Conservation (phyloP, 1,284 basidiomycete genomes). For the Schizopora paradoxa region DNA sequence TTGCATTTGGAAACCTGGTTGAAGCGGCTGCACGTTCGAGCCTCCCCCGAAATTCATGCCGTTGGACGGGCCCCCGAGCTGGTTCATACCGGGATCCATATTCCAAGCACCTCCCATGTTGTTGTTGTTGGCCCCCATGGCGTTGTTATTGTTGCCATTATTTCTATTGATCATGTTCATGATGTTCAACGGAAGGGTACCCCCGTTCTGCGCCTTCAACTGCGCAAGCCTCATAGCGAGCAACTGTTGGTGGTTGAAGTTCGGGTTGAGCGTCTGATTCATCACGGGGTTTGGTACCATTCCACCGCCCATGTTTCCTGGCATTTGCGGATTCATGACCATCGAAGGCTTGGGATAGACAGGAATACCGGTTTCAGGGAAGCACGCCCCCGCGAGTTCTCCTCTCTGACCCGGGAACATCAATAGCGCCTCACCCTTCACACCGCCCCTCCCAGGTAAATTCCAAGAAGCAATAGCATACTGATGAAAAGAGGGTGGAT, state of each 20-base stretch:
- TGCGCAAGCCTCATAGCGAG: no score
- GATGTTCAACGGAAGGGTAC: constrained; percentile 25
- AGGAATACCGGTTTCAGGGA: constrained; percentile 52
- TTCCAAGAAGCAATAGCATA: constrained; percentile 54
- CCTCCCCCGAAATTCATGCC: no score
- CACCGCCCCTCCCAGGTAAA: constrained; percentile 35
- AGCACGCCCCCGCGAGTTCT: constrained; percentile 45
- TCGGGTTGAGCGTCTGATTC: no score
- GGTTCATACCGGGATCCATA: background rate
- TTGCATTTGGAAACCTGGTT: no score
- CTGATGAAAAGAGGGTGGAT: constrained; percentile 29
- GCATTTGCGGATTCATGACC: constrained; percentile 21
- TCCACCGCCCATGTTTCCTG: constrained; percentile 12
- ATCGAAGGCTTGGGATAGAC: constrained; percentile 40
- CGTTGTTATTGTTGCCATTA: background rate
- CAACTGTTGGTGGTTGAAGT: no score
- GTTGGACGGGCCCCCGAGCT: no score
- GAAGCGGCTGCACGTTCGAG: no score
- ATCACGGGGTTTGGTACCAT: no score
- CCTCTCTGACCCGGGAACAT: constrained; percentile 38
- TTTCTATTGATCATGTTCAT: constrained; percentile 25
- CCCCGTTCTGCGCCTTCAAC: constrained; percentile 26
- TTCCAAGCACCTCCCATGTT: background rate
- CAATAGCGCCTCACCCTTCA: constrained; percentile 40
- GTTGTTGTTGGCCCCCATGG: constrained; percentile 1